Percentiles rank a stretch among this genome's conserved stretches.
phyloP scores from a whole-genome alignment of 352 stramenopile genomes.

The Globisporangium barbulae region DNA sequence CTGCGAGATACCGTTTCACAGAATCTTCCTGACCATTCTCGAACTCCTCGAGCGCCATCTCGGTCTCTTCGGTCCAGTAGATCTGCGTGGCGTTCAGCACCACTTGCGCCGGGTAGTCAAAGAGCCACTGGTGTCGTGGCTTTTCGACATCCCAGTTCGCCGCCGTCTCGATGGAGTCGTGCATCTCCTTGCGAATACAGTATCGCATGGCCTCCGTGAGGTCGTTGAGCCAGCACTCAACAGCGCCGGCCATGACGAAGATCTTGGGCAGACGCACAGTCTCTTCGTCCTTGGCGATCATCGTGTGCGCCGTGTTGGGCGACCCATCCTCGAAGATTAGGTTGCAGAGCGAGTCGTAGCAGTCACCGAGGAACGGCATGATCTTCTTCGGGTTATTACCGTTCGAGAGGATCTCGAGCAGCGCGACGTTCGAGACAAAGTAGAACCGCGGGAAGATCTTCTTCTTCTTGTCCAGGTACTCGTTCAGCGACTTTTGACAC shows the following conservation, averaged over 20 bases:
- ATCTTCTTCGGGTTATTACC: constrained; percentile 96
- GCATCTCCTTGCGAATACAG: constrained; percentile 85
- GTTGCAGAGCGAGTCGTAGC: constrained; percentile 94
- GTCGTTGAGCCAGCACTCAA: constrained; percentile 87
- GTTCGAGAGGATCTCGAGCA: constrained; percentile 87
- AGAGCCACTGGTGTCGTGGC: constrained; percentile 96
- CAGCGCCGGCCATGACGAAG: constrained; percentile 82
- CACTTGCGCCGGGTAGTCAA: constrained; percentile 94
- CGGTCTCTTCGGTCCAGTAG: constrained; percentile 97
- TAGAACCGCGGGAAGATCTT: constrained; percentile 91
- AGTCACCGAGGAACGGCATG: constrained; percentile 96
- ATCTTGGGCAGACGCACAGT: constrained; percentile 57
- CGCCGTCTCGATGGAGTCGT: constrained; percentile 82
- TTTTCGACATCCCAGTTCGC: constrained; percentile 95
- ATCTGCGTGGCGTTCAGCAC: constrained; percentile 87
- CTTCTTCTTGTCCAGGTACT: constrained; percentile 91
- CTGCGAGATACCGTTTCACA: constrained; percentile 75
- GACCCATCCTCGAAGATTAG: constrained; percentile 79
- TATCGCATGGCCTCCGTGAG: constrained; percentile 82
- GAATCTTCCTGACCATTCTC: constrained; percentile 87
- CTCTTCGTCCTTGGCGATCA: constrained; percentile 84
- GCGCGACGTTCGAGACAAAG: constrained; percentile 86
- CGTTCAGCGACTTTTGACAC: constrained; percentile 86
- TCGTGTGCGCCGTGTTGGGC: constrained; percentile 77
- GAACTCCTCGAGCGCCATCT: constrained; percentile 87